A percentile compares a stretch with the other conserved stretches of the same genome.
These are phyloP conservation scores for Colletotrichum nymphaeae DNA, from an alignment of 2,329 filamentous ascomycete species.

Conservation along the genomic window DNA sequence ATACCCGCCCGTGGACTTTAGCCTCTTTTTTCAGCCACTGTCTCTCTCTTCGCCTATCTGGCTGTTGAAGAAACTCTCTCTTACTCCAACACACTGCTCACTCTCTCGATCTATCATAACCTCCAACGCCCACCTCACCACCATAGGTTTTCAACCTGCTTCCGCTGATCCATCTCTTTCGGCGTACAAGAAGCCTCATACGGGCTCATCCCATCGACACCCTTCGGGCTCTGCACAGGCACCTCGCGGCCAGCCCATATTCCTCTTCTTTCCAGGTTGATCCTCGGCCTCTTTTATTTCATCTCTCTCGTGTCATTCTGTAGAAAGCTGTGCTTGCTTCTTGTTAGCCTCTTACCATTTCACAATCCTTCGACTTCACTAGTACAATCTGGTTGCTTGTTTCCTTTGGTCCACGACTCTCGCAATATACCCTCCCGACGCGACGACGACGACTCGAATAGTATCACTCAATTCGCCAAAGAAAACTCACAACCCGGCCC, in stretches of 20 bases:
- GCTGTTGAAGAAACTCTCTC: constrained; percentile 36
- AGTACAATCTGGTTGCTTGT: constrained; percentile 19
- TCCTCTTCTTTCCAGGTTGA: constrained; percentile 68
- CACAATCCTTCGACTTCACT: constrained; percentile 14
- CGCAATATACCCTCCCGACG: constrained; percentile 34
- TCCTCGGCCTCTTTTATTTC: constrained; percentile 61
- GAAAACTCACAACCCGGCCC: constrained; percentile 3
- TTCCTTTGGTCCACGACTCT: constrained; percentile 35
- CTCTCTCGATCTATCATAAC: constrained; percentile 32
- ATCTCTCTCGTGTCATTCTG: constrained; percentile 34
- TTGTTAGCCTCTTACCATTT: constrained; percentile 19
- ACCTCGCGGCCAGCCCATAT: constrained; percentile 36
- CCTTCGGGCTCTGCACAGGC: constrained; percentile 37
- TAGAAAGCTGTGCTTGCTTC: constrained; percentile 37
- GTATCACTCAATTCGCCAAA: constrained; percentile 20
- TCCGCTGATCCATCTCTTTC: constrained; percentile 17
- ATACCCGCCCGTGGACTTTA: constrained; percentile 38
- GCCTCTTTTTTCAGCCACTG: constrained; percentile 38
- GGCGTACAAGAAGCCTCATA: constrained; percentile 12
- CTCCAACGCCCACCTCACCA: constrained; percentile 2
- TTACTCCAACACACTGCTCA: constrained; percentile 9
- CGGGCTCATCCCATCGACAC: constrained; percentile 25
- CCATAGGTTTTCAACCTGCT: constrained; percentile 7
- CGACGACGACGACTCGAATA: constrained; percentile 32
- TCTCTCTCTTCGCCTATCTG: constrained; percentile 36